phyloP scores from a whole-genome alignment of 352 stramenopile genomes.

The Thraustotheca clavata region DNA sequence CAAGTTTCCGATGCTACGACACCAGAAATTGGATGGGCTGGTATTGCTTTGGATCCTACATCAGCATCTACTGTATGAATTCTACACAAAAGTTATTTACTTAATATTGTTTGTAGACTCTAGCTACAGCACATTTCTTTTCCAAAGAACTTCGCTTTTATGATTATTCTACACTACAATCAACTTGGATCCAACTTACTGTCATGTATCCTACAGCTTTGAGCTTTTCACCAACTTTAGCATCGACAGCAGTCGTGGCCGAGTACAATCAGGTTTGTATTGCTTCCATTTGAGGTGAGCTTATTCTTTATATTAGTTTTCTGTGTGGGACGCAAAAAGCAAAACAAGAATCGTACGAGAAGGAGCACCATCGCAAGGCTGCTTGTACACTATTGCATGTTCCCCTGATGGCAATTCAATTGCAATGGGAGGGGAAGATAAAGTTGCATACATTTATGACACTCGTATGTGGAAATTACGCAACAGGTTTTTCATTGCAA shows the following conservation, averaged over 20 bases:
- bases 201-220: constrained; percentile 2
- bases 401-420: constrained; percentile 21
- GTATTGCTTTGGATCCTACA: constrained; percentile 10
- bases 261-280: constrained; percentile 21
- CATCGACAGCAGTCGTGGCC: constrained; percentile 13
- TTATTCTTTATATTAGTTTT: constrained; percentile 19
- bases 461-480: constrained; percentile 22
- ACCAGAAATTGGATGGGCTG: constrained; percentile 9
- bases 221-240: constrained; percentile 6
- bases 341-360: constrained; percentile 13
- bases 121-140: constrained; percentile 16
- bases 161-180: constrained; percentile 5
- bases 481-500: neutral
- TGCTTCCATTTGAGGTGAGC: neutral
- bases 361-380: constrained; percentile 9
- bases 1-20: neutral
- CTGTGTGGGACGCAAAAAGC: constrained; percentile 20
- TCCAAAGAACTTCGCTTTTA: constrained; percentile 15
- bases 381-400: constrained; percentile 16
- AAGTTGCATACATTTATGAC: constrained; percentile 23
- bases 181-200: neutral
- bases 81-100: neutral
- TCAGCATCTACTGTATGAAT: neutral
- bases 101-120: neutral
- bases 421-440: constrained; percentile 18